Percentiles rank a stretch among this genome's conserved stretches.
These are phyloP conservation scores for Vitis rupestris DNA, from an alignment of 164 flowering plant genomes.

Conservation along the genomic window DNA sequence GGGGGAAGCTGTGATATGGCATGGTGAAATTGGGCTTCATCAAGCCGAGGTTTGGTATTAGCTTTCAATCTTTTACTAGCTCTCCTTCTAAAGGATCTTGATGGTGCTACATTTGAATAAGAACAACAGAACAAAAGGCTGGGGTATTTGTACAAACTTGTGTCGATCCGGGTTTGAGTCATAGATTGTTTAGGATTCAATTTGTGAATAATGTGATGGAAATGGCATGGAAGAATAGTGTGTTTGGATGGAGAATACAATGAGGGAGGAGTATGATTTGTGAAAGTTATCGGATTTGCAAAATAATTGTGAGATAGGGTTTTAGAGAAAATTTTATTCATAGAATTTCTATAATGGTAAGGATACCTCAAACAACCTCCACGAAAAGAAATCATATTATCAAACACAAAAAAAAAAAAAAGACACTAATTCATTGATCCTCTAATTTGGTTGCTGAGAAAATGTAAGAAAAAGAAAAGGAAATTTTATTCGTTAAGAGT, in stretches of 20 bases:
- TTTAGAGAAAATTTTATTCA: background rate
- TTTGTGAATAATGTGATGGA: too few species aligned
- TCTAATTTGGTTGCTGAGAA: too few species aligned
- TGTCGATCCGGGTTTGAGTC: background rate
- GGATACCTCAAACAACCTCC: constrained; percentile 1
- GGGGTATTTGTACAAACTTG: background rate
- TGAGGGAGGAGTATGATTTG: background rate
- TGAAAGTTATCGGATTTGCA: background rate
- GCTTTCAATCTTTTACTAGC: constrained; percentile 33
- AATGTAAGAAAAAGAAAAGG: too few species aligned
- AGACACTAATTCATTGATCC: too few species aligned
- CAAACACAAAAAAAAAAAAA: background rate
- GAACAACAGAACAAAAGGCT: constrained; percentile 22
- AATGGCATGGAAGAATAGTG: too few species aligned
- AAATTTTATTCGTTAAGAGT: too few species aligned
- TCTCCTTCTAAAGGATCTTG: constrained; percentile 41
- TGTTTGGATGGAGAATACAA: background rate
- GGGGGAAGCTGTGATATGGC: constrained; percentile 61
- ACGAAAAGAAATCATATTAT: background rate
- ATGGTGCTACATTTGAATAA: constrained; percentile 16
- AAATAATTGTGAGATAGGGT: background rate
- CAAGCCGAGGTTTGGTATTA: constrained; percentile 33
- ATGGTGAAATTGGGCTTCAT: constrained; percentile 35
- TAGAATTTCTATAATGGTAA: background rate
- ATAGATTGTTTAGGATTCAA: background rate